These are phyloP conservation scores for Arachis stenosperma DNA, from an alignment of 306 rosid species.

Conservation along the genomic window DNA sequence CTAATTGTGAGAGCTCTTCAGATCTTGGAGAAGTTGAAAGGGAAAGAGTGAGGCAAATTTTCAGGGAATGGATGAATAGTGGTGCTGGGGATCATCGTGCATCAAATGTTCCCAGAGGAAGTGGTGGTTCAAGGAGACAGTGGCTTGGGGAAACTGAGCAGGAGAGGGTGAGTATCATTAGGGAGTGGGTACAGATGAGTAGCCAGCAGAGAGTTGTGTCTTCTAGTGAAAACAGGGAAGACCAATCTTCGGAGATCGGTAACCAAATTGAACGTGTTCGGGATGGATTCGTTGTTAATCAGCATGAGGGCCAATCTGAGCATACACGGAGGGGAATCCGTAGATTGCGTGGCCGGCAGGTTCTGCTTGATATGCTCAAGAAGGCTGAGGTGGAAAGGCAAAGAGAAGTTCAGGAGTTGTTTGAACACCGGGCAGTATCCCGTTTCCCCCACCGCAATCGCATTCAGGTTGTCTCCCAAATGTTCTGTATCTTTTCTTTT, in stretches of 20 bases:
- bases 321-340: conserved; percentile 75
- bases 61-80: conserved; percentile 86
- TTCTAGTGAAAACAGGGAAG: conserved; percentile 63
- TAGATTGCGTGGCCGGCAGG: conserved; percentile 85
- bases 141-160: conserved; percentile 88
- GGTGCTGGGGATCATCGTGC: conserved; percentile 58
- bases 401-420: conserved; percentile 71
- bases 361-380: conserved; percentile 88
- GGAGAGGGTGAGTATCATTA: conserved; percentile 79
- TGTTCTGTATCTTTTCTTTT: conserved; percentile 13
- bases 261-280: conserved; percentile 59
- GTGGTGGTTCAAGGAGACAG: conserved; percentile 60
- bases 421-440: conserved; percentile 72
- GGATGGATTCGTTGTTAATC: conserved; percentile 67
- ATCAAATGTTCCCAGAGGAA: conserved; percentile 55
- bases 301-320: conserved; percentile 65
- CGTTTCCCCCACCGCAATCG: conserved; percentile 94
- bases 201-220: conserved; percentile 65
- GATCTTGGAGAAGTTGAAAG: conserved; percentile 81
- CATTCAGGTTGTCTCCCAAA: conserved; percentile 70
- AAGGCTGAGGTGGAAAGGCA: conserved; percentile 81
- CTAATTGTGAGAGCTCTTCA: conserved; percentile 61
- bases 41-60: conserved; percentile 90
- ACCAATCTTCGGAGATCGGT: conserved; percentile 62
- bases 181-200: conserved; percentile 89